Evolutionary conservation across 768 basidiomycete genomes (phyloP).

Genomic region (Lactarius akahatsu): DNA sequence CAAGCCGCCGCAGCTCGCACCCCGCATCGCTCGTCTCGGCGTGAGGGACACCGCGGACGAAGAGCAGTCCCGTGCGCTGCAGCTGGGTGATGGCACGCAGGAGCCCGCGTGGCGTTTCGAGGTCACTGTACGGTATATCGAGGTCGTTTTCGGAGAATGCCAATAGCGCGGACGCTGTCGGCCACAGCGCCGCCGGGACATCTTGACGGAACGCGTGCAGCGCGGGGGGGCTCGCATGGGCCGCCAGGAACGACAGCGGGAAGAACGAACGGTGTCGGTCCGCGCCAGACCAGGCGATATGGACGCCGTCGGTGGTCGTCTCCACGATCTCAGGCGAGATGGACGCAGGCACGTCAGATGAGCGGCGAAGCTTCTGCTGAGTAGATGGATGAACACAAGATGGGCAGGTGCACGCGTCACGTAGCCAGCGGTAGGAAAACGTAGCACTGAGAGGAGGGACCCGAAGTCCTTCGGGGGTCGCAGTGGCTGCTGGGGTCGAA

Average conservation of each 20-base stretch:
- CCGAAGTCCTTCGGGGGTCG: constrained; percentile 9
- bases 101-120: constrained; percentile 48
- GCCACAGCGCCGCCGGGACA: constrained; percentile 46
- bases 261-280: constrained; percentile 64
- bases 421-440: constrained; percentile 75
- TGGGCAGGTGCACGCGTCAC: constrained; percentile 78
- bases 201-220: constrained; percentile 49
- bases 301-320: constrained; percentile 46
- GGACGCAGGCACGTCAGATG: constrained; percentile 60
- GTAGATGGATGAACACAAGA: constrained; percentile 76
- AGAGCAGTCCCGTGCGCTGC: constrained; percentile 66
- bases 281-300: constrained; percentile 47
- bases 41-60: constrained; percentile 70
- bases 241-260: constrained; percentile 46
- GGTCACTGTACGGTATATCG: constrained; percentile 54
- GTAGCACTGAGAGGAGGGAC: constrained; percentile 40
- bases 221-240: constrained; percentile 43
- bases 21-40: constrained; percentile 53
- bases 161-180: constrained; percentile 32
- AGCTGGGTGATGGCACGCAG: constrained; percentile 67
- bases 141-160: constrained; percentile 44
- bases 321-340: constrained; percentile 46
- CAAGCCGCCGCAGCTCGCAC: constrained; percentile 71
- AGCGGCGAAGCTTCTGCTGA: constrained; percentile 69
- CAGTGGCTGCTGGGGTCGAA: constrained; percentile 2